These are phyloP conservation scores for Calonectria crousiana DNA, from an alignment of 2,329 filamentous ascomycete species.

Conservation along the genomic window DNA sequence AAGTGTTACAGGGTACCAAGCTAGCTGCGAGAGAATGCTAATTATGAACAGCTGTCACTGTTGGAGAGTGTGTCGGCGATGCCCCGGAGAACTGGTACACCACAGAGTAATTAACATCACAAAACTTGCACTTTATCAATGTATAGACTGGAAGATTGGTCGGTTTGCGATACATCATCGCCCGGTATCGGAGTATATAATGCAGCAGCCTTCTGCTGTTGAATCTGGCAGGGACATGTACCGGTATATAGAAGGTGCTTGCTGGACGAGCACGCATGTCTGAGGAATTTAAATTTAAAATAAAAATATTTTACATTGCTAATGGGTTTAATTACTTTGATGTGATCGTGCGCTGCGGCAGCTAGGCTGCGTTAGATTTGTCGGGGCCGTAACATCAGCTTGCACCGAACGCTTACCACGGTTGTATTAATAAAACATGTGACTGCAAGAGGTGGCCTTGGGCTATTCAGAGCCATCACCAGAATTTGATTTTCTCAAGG, in stretches of 20 bases:
- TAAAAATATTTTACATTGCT: background rate
- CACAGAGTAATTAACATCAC: background rate
- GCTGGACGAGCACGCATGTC: background rate
- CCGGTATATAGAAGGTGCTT: background rate
- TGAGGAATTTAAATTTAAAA: background rate
- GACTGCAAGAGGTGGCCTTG: background rate
- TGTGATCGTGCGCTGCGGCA: background rate
- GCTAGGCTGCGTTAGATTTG: background rate
- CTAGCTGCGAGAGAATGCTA: background rate
- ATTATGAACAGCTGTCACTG: background rate
- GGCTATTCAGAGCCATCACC: background rate
- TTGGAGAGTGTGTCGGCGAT: background rate
- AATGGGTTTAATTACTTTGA: background rate
- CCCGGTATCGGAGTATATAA: background rate
- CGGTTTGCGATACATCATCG: background rate
- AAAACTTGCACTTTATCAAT: background rate
- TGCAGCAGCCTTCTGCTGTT: background rate
- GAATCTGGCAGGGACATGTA: background rate
- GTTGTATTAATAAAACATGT: background rate
- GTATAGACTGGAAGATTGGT: background rate
- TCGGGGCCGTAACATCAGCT: background rate
- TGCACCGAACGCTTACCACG: background rate
- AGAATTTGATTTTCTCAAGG: background rate
- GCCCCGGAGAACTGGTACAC: background rate
- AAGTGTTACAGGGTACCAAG: background rate